Percentiles rank a stretch among this genome's conserved stretches.
These are phyloP conservation scores for Clonostachys sp. DNA, from an alignment of 2,329 filamentous ascomycete genomes.

Conservation along the genomic window DNA sequence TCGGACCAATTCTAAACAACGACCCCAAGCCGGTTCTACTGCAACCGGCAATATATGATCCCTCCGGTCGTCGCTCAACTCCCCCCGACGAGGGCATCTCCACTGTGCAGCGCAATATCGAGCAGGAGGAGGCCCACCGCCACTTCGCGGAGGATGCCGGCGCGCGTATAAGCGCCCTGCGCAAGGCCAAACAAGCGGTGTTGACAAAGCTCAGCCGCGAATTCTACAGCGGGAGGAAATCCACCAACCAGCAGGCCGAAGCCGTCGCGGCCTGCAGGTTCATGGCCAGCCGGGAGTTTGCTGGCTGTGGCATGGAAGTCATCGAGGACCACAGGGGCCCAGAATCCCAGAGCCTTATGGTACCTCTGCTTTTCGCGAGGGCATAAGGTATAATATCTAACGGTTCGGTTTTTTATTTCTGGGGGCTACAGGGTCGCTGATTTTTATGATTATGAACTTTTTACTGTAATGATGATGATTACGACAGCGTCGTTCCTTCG, in stretches of 20 bases:
- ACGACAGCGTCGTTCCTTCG: background rate
- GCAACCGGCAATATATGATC: constrained; percentile 54
- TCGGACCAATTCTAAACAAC: constrained; percentile 43
- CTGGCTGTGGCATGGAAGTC: constrained; percentile 24
- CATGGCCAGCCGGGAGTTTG: constrained; percentile 16
- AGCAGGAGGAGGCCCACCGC: constrained; percentile 50
- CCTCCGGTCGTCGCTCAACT: constrained; percentile 14
- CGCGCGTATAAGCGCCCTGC: constrained; percentile 48
- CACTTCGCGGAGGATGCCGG: constrained; percentile 53
- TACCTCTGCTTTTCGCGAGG: constrained; percentile 57
- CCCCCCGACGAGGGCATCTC: constrained; percentile 41
- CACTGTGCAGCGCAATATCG: constrained; percentile 52
- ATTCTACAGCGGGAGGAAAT: constrained; percentile 20
- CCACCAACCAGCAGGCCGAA: constrained; percentile 19
- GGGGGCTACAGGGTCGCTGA: too few relatives aligned
- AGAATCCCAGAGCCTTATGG: constrained; percentile 48
- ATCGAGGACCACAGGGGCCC: constrained; percentile 38
- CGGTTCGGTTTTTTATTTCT: too few relatives aligned
- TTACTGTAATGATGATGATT: background rate
- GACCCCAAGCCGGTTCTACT: constrained; percentile 48
- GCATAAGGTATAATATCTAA: constrained; percentile 9
- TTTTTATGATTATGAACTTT: too few relatives aligned
- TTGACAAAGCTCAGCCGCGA: constrained; percentile 53
- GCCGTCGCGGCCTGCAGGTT: constrained; percentile 24
- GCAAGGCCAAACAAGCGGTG: constrained; percentile 56